A percentile compares a stretch with the other conserved stretches of the same genome.
phyloP scores from a whole-genome alignment of 495 filamentous ascomycete species.

The Chaetomium cochliodes region DNA sequence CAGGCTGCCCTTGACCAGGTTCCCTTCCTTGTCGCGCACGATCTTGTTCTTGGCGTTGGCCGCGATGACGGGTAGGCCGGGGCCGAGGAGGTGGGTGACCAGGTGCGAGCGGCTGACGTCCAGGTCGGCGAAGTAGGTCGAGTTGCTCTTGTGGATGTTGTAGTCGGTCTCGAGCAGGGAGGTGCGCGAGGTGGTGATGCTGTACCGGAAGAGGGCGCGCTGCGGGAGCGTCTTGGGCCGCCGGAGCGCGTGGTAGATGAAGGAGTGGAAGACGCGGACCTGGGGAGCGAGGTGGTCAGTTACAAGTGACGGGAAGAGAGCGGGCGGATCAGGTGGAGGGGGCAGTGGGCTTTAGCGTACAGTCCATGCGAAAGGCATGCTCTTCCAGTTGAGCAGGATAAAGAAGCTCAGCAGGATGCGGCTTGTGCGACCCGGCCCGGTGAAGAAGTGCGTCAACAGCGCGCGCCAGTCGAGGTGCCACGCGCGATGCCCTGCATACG shows the following conservation, averaged over 20 bases:
- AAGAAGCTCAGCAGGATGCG: slow-evolving; percentile 53
- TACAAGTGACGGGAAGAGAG: background rate
- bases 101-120: slow-evolving; percentile 69
- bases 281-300: slow-evolving; percentile 27
- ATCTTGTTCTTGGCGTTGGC: slow-evolving; percentile 45
- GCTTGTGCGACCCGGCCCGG: slow-evolving; percentile 49
- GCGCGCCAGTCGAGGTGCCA: slow-evolving; percentile 37
- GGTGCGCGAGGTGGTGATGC: slow-evolving; percentile 59
- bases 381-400: slow-evolving; percentile 65
- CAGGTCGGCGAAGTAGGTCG: slow-evolving; percentile 78
- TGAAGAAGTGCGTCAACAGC: slow-evolving; percentile 44
- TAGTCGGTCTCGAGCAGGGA: slow-evolving; percentile 71
- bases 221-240: slow-evolving; percentile 44
- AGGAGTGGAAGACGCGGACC: slow-evolving; percentile 63
- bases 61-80: slow-evolving; percentile 42
- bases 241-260: slow-evolving; percentile 57
- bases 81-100: slow-evolving; percentile 52
- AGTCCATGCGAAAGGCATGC: slow-evolving; percentile 73
- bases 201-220: slow-evolving; percentile 61
- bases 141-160: slow-evolving; percentile 83
- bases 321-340: background rate
- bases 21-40: slow-evolving; percentile 41
- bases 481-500: slow-evolving; percentile 43
- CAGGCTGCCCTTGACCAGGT: slow-evolving; percentile 41
- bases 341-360: slow-evolving; percentile 41